phyloP scores from a whole-genome alignment of 768 basidiomycete genomes.

The Asterophora lycoperdoides region DNA sequence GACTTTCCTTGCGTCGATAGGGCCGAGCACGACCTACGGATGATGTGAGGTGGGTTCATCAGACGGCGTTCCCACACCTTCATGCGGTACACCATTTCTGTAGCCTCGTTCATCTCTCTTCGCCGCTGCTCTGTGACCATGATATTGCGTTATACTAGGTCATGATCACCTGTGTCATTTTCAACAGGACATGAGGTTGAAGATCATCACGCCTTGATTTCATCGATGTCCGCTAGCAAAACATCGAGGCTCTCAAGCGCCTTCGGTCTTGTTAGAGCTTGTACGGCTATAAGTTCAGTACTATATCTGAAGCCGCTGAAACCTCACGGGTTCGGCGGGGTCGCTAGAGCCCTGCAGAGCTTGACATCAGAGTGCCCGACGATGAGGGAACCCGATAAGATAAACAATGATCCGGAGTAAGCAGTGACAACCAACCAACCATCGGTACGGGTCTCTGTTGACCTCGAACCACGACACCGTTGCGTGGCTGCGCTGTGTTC shows the following conservation, averaged over 20 bases:
- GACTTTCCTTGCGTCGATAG: no score
- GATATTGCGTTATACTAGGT: no score
- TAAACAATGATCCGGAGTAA: conserved; percentile 18
- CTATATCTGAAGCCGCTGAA: not conserved
- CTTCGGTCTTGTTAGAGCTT: not conserved
- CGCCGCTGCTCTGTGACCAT: no score
- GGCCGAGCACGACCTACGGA: not conserved
- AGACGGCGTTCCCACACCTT: not conserved
- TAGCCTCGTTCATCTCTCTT: not conserved
- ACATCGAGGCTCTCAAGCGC: not conserved
- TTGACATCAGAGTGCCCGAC: conserved; percentile 14
- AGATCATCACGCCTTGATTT: conserved; percentile 13
- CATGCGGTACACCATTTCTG: no score
- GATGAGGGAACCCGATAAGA: conserved; percentile 20
- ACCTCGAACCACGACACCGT: conserved; percentile 11
- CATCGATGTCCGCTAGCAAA: conserved; percentile 13
- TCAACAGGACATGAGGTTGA: conserved; percentile 3
- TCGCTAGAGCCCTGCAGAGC: not conserved
- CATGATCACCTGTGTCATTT: no score
- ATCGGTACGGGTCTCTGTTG: conserved; percentile 15
- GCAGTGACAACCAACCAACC: conserved; percentile 16
- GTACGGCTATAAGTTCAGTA: not conserved
- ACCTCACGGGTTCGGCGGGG: not conserved
- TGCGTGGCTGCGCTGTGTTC: conserved; percentile 12
- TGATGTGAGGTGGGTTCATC: not conserved